phyloP scores from a whole-genome alignment of 73 alveolate genomes.

The Paramecium sexaurelia region DNA sequence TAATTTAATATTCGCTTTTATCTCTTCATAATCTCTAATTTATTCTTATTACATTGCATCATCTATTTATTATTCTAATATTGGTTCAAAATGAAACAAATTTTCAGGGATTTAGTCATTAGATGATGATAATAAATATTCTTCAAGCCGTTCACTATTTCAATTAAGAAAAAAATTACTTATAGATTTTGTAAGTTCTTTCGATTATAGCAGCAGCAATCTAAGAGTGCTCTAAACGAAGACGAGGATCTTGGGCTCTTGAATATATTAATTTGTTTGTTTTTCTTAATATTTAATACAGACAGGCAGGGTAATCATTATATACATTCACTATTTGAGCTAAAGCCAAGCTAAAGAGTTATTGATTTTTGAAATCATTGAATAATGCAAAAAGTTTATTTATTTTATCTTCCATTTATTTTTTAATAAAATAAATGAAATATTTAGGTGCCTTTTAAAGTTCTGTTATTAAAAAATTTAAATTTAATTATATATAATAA shows the following conservation, averaged over 20 bases:
- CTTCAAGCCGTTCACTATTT: conserved; percentile 16
- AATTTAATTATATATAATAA: not conserved
- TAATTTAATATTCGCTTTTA: not conserved
- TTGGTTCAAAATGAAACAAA: conserved; percentile 53
- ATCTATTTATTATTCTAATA: not conserved
- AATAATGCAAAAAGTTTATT: conserved; percentile 43
- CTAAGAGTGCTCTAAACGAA: conserved; percentile 33
- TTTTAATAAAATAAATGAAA: conserved; percentile 20
- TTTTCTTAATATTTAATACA: conserved; percentile 15
- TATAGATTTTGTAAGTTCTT: conserved; percentile 18
- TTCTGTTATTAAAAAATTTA: not conserved
- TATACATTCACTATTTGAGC: conserved; percentile 37
- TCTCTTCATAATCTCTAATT: not conserved
- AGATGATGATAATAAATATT: not conserved
- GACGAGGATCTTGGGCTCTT: conserved; percentile 13
- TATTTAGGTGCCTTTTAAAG: conserved; percentile 21
- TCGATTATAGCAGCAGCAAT: conserved; percentile 47
- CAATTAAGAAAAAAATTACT: not conserved
- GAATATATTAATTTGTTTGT: conserved; percentile 34
- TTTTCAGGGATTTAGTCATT: not conserved
- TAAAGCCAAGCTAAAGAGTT: conserved; percentile 46
- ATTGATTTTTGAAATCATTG: conserved; percentile 38
- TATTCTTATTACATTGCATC: not conserved
- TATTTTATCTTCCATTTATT: conserved; percentile 57
- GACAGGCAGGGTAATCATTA: conserved; percentile 53